These are phyloP conservation scores for Leccinum fibrillosum DNA, from an alignment of 768 basidiomycete species.

Conservation along the genomic window DNA sequence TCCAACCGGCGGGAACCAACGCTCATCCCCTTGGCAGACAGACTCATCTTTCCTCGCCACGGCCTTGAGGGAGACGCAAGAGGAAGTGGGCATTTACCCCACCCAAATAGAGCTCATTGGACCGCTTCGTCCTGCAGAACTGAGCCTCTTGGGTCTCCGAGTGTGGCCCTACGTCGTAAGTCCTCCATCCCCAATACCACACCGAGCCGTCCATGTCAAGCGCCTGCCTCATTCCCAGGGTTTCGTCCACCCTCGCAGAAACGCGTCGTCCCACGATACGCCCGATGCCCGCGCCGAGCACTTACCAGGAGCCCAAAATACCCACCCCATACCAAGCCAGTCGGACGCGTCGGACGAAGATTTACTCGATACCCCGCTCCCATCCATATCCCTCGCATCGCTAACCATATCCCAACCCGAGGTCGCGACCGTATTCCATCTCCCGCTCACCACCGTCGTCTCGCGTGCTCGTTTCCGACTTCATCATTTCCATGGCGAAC, in stretches of 20 bases:
- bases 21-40: constrained; percentile 34
- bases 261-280: background rate
- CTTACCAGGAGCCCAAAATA: background rate
- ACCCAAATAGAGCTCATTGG: constrained; percentile 65
- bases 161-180: constrained; percentile 80
- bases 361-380: constrained; percentile 45
- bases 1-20: background rate
- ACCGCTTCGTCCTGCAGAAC: constrained; percentile 57
- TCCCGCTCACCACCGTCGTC: constrained; percentile 54
- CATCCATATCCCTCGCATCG: constrained; percentile 53
- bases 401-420: constrained; percentile 57
- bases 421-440: constrained; percentile 69
- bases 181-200: constrained; percentile 1
- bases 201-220: background rate
- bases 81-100: constrained; percentile 67
- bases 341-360: background rate
- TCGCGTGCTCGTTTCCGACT: constrained; percentile 46
- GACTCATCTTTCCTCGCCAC: constrained; percentile 51
- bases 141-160: constrained; percentile 53
- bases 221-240: constrained; percentile 27
- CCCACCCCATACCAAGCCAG: background rate
- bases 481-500: constrained; percentile 49
- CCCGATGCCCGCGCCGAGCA: background rate
- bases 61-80: constrained; percentile 70
- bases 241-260: constrained; percentile 30